Conservation (phyloP, 805 yeast genomes). For the Teunomyces lycoperdinae region DNA sequence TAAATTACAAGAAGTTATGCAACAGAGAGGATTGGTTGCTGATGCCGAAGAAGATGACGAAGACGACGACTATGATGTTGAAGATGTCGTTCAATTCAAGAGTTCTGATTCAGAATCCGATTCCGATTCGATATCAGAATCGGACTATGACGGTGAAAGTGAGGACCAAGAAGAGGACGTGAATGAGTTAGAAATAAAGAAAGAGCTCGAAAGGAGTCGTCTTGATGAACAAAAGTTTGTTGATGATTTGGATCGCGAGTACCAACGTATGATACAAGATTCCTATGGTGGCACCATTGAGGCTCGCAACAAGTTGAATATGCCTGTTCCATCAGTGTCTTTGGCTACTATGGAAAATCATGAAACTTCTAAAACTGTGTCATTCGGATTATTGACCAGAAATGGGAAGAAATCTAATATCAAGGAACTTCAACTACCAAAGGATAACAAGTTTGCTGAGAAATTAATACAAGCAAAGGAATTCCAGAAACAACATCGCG, state of each 20-base stretch:
- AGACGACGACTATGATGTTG: slow-evolving; percentile 9
- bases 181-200: slow-evolving; percentile 10
- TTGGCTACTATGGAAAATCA: neutral
- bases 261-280: slow-evolving; percentile 50
- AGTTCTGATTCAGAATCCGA: slow-evolving; percentile 13
- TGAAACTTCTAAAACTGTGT: slow-evolving; percentile 16
- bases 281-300: slow-evolving; percentile 40
- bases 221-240: slow-evolving; percentile 27
- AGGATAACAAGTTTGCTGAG: slow-evolving; percentile 51
- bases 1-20: slow-evolving; percentile 32
- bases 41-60: slow-evolving; percentile 14
- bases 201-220: slow-evolving; percentile 4
- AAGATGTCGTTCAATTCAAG: slow-evolving; percentile 9
- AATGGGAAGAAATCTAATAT: slow-evolving; percentile 46
- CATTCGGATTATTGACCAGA: slow-evolving; percentile 57
- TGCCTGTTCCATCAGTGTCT: slow-evolving; percentile 20
- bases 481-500: slow-evolving; percentile 50
- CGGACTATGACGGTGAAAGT: slow-evolving; percentile 10
- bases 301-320: slow-evolving; percentile 17
- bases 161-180: slow-evolving; percentile 15
- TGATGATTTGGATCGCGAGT: slow-evolving; percentile 56
- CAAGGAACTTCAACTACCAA: slow-evolving; percentile 50
- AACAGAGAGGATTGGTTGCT: slow-evolving; percentile 1
- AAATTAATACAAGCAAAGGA: slow-evolving; percentile 50
- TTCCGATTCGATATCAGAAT: slow-evolving; percentile 5